These are phyloP conservation scores for Cryptococcus neoformans DNA, from an alignment of 1,284 basidiomycete genomes.

Conservation along the genomic window DNA sequence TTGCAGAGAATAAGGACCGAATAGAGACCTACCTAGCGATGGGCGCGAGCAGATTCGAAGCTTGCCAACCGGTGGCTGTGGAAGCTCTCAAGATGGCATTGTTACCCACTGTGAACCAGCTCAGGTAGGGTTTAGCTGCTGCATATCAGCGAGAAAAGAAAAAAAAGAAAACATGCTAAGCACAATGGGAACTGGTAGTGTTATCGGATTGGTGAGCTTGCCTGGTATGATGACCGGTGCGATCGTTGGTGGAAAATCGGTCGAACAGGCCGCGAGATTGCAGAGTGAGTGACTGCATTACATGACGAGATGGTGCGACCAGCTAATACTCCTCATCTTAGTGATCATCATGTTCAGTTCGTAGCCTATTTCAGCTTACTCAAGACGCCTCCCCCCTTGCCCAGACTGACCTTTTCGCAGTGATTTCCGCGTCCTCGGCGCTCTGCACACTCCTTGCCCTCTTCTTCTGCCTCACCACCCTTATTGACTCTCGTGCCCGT, in stretches of 20 bases:
- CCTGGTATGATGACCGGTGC: slow-evolving; percentile 84
- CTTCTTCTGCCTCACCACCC: slow-evolving; percentile 58
- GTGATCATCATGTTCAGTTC: slow-evolving; percentile 79
- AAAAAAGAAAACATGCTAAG: neutral
- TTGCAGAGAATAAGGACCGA: slow-evolving; percentile 69
- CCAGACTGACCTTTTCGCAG: slow-evolving; percentile 7
- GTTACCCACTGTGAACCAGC: slow-evolving; percentile 75
- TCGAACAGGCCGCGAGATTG: slow-evolving; percentile 74
- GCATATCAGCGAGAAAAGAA: no score
- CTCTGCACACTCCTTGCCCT: slow-evolving; percentile 65
- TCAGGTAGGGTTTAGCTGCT: slow-evolving; percentile 57
- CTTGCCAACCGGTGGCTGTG: neutral
- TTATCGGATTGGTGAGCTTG: slow-evolving; percentile 68
- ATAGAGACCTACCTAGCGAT: slow-evolving; percentile 79
- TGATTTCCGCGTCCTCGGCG: slow-evolving; percentile 73
- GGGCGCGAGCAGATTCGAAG: slow-evolving; percentile 60
- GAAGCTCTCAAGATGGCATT: slow-evolving; percentile 77
- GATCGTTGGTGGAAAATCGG: slow-evolving; percentile 75
- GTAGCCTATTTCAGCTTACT: slow-evolving; percentile 3
- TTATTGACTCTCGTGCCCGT: slow-evolving; percentile 66
- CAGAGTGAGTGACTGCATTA: slow-evolving; percentile 55
- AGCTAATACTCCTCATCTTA: slow-evolving; percentile 9
- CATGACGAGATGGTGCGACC: neutral
- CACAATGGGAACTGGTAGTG: slow-evolving; percentile 51
- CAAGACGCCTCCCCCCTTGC: neutral